These are phyloP conservation scores for Tritrichomonas musculus DNA, from an alignment of 208 protist genomes.

Conservation along the genomic window DNA sequence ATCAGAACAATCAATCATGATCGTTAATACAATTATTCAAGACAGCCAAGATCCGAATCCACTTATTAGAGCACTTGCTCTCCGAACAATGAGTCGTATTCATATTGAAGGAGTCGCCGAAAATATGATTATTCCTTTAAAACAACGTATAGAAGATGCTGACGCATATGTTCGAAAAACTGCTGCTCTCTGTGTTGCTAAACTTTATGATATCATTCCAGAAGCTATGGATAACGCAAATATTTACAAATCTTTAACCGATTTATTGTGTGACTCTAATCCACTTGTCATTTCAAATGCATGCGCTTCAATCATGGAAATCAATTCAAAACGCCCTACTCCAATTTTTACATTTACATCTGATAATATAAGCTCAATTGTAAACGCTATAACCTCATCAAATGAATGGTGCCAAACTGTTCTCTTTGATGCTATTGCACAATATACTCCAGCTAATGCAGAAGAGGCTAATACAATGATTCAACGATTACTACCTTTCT, in stretches of 20 bases:
- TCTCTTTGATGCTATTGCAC: conserved; percentile 87
- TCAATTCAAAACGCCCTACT: conserved; percentile 53
- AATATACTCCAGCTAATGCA: conserved; percentile 39
- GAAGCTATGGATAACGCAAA: conserved; percentile 69
- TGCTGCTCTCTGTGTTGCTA: conserved; percentile 85
- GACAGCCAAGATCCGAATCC: background rate
- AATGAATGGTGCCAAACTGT: conserved; percentile 68
- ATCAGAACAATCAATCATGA: conserved; percentile 1
- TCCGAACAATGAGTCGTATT: background rate
- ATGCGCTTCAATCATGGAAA: conserved; percentile 83
- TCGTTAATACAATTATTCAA: background rate
- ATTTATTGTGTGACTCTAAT: conserved; percentile 85
- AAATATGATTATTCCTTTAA: background rate
- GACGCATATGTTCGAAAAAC: conserved; percentile 75
- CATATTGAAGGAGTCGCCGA: background rate
- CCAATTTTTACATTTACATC: conserved; percentile 62
- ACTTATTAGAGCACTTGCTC: background rate
- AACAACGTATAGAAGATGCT: background rate
- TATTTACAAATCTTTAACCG: conserved; percentile 61
- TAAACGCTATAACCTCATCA: background rate
- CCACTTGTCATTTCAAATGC: conserved; percentile 83
- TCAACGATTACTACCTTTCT: conserved; percentile 77
- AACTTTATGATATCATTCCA: conserved; percentile 86
- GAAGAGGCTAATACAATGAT: conserved; percentile 72
- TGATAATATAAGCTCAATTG: conserved; percentile 60